Percentiles rank a stretch among this genome's conserved stretches.
phyloP scores from a whole-genome alignment of 106 monocot genomes.

The Dendrobium catenatum region DNA sequence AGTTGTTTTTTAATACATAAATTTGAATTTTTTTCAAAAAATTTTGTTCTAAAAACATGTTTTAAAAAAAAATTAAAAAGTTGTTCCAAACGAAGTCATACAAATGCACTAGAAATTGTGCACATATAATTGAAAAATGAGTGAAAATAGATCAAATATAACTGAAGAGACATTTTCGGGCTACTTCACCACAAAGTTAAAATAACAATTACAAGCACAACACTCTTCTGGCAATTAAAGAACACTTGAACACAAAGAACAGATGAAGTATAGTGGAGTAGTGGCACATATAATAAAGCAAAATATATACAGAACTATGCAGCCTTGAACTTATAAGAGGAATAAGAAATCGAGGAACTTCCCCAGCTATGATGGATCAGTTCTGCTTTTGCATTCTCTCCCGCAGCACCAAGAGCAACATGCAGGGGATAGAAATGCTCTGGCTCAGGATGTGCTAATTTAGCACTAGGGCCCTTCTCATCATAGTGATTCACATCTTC shows the following conservation, averaged over 20 bases:
- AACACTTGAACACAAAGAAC: neutral
- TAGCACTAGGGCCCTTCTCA: constrained; percentile 32
- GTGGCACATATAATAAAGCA: neutral
- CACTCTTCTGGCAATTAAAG: neutral
- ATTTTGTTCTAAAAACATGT: too few relatives aligned
- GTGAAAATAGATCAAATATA: neutral
- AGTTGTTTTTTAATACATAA: too few relatives aligned
- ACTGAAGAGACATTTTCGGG: neutral
- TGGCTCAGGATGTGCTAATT: constrained; percentile 38
- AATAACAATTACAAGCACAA: neutral
- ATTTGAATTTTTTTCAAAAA: too few relatives aligned
- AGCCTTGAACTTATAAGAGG: constrained; percentile 36
- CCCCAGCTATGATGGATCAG: constrained; percentile 44
- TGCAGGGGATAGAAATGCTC: constrained; percentile 52
- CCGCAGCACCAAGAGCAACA: constrained; percentile 46
- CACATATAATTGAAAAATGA: too few relatives aligned
- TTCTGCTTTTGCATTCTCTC: constrained; percentile 24
- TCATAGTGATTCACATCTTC: constrained; percentile 40
- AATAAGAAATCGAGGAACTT: constrained; percentile 26
- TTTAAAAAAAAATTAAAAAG: too few relatives aligned
- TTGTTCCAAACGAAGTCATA: too few relatives aligned
- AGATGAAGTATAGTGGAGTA: neutral
- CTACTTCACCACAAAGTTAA: neutral
- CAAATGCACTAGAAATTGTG: too few relatives aligned
- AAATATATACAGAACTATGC: neutral